Conservation (phyloP, 306 rosid species). For the Mimosa bimucronata region DNA sequence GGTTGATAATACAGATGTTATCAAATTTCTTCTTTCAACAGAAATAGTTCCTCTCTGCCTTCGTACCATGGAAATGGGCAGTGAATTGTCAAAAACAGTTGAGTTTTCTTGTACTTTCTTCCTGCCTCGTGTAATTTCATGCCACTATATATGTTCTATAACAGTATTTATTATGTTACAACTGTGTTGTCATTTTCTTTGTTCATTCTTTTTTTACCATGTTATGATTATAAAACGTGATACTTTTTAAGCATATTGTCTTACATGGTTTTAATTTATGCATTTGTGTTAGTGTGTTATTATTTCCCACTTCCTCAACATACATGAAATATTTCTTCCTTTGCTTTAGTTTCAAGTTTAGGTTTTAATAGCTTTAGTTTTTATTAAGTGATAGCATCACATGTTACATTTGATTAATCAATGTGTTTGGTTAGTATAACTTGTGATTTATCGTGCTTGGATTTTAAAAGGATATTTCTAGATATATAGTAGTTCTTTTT, state of each 20-base stretch:
- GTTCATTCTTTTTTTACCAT: background rate
- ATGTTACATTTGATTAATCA: background rate
- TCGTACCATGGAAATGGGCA: constrained; percentile 87
- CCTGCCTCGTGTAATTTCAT: background rate
- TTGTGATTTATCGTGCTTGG: background rate
- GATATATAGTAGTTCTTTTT: background rate
- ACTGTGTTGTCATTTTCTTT: background rate
- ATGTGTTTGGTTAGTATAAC: background rate
- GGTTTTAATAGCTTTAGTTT: too few species aligned
- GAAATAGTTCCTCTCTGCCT: constrained; percentile 83
- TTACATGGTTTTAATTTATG: background rate
- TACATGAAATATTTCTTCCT: background rate
- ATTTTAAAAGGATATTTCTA: background rate
- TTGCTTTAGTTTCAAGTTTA: background rate
- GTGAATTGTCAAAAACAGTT: constrained; percentile 81
- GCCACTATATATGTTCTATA: background rate
- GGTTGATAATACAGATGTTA: constrained; percentile 78
- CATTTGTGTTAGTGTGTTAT: background rate
- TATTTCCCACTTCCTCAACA: background rate
- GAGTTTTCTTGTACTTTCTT: constrained; percentile 43
- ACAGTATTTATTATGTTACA: background rate
- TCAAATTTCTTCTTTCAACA: constrained; percentile 77
- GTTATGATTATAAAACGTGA: background rate
- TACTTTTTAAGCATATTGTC: background rate
- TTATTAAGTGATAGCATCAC: too few species aligned